Evolutionary conservation across 768 basidiomycete genomes (phyloP).

Genomic region (Leccinum subgranulosum): DNA sequence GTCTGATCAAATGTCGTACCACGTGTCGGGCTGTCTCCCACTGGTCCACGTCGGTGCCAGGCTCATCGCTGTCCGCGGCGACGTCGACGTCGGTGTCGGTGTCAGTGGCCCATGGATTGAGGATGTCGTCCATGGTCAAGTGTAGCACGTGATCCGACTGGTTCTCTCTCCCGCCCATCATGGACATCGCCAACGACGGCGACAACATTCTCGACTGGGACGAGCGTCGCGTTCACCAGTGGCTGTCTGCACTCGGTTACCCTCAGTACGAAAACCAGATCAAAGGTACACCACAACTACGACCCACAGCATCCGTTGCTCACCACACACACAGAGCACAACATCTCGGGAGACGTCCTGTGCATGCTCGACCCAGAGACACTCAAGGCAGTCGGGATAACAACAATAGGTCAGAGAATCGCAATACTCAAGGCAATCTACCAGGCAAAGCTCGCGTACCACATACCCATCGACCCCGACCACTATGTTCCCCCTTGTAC

Average conservation of each 20-base stretch:
- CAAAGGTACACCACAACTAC: slow-evolving; percentile 47
- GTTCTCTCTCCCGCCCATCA: slow-evolving; percentile 11
- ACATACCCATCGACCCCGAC: slow-evolving; percentile 77
- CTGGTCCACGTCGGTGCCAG: slow-evolving; percentile 40
- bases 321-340: slow-evolving; percentile 64
- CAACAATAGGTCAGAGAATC: slow-evolving; percentile 89
- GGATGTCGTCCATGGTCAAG: slow-evolving; percentile 41
- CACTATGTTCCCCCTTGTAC: slow-evolving; percentile 88
- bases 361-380: slow-evolving; percentile 79
- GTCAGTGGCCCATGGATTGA: slow-evolving; percentile 77
- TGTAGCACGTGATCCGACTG: slow-evolving; percentile 17
- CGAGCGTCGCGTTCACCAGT: slow-evolving; percentile 75
- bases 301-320: slow-evolving; percentile 1
- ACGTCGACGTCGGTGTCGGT: background rate
- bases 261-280: slow-evolving; percentile 84
- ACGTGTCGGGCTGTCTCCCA: slow-evolving; percentile 67
- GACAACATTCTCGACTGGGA: slow-evolving; percentile 60
- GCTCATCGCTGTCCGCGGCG: background rate
- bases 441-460: slow-evolving; percentile 79
- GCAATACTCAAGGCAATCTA: slow-evolving; percentile 92
- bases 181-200: slow-evolving; percentile 29
- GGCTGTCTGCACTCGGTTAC: slow-evolving; percentile 74
- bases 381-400: slow-evolving; percentile 82
- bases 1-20: slow-evolving; percentile 41
- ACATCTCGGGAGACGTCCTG: slow-evolving; percentile 88